A percentile compares a stretch with the other conserved stretches of the same genome.
Evolutionary conservation across 495 filamentous ascomycete genomes (phyloP).

Genomic region (Parathielavia appendiculata): DNA sequence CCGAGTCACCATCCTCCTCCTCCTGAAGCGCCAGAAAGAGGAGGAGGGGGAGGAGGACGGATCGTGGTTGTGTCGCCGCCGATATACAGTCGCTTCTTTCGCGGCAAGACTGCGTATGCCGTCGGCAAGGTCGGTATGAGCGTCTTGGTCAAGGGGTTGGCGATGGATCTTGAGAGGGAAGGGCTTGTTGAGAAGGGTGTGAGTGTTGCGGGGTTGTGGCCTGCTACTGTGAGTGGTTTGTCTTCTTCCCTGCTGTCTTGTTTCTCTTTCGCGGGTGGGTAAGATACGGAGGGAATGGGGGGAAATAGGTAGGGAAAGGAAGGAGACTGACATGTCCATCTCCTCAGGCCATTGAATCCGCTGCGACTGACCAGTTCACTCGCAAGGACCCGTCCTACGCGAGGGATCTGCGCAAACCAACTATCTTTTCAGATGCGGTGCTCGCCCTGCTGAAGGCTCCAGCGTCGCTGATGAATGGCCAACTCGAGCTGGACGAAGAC

Average conservation of each 20-base stretch:
- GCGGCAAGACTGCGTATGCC: slow-evolving; percentile 83
- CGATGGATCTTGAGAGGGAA: slow-evolving; percentile 74
- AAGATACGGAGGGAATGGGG: not conserved
- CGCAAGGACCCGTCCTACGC: slow-evolving; percentile 33
- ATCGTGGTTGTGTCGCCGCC: slow-evolving; percentile 81
- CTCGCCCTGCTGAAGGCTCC: slow-evolving; percentile 66
- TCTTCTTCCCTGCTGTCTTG: not conserved
- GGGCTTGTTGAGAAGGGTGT: slow-evolving; percentile 48
- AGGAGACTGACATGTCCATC: too few relatives aligned
- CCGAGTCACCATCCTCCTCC: too few relatives aligned
- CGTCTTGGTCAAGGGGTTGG: slow-evolving; percentile 73
- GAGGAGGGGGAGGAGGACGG: slow-evolving; percentile 49
- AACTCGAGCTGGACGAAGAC: slow-evolving; percentile 74
- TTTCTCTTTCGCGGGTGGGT: not conserved
- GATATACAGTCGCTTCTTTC: slow-evolving; percentile 78
- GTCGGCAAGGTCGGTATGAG: slow-evolving; percentile 85
- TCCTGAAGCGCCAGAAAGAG: too few relatives aligned
- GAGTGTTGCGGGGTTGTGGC: slow-evolving; percentile 81
- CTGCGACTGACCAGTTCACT: slow-evolving; percentile 56
- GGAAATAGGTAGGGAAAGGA: not conserved
- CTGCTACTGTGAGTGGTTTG: slow-evolving; percentile 55
- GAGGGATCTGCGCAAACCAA: slow-evolving; percentile 60
- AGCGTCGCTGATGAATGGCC: slow-evolving; percentile 58
- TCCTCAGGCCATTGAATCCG: slow-evolving; percentile 61
- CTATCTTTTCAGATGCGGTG: slow-evolving; percentile 76